Conservation (phyloP, 208 protist genomes). For the Borovskyia barvae region DNA sequence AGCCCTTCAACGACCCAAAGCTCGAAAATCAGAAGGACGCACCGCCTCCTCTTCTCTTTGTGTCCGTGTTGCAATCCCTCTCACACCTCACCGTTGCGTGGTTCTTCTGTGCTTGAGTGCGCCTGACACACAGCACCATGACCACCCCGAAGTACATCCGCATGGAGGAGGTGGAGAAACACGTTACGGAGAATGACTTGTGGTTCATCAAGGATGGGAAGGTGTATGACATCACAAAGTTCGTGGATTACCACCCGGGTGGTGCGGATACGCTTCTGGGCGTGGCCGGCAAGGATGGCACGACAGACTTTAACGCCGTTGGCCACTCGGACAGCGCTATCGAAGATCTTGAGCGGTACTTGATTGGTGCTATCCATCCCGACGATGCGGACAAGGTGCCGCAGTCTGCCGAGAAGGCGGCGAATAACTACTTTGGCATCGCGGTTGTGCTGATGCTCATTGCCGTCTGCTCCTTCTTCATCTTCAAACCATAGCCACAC, state of each 20-base stretch:
- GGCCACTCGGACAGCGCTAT: slow-evolving; percentile 72
- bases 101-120: not conserved
- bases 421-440: slow-evolving; percentile 42
- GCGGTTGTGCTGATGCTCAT: slow-evolving; percentile 40
- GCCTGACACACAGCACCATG: not conserved
- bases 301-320: slow-evolving; percentile 79
- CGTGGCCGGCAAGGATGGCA: slow-evolving; percentile 82
- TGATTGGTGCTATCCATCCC: slow-evolving; percentile 75
- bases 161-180: slow-evolving; percentile 61
- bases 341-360: slow-evolving; percentile 66
- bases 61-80: too few species aligned
- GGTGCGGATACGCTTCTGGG: slow-evolving; percentile 82
- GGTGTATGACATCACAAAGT: slow-evolving; percentile 86
- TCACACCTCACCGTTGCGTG: not conserved
- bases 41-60: too few species aligned
- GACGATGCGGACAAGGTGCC: slow-evolving; percentile 45
- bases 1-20: too few species aligned
- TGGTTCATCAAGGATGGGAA: slow-evolving; percentile 88
- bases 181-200: slow-evolving; percentile 61
- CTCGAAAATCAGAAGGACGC: too few species aligned
- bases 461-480: slow-evolving; percentile 52
- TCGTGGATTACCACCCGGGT: slow-evolving; percentile 89
- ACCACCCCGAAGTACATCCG: slow-evolving; percentile 33
- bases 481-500: slow-evolving; percentile 48
- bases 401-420: slow-evolving; percentile 12